Conservation (phyloP, 345 rosid species). For the Hypericum androsaemum region DNA sequence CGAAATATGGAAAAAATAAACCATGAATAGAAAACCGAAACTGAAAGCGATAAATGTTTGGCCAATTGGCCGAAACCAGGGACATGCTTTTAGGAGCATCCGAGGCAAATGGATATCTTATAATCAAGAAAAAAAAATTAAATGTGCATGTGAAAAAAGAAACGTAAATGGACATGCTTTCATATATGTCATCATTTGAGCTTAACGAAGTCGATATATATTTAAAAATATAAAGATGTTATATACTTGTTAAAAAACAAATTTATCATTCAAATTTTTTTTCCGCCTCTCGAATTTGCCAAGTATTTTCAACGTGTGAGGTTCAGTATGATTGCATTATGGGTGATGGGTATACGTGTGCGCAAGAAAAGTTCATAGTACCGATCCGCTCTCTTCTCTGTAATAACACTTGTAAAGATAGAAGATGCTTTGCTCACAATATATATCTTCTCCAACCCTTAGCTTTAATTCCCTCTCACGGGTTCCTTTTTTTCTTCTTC, state of each 20-base stretch:
- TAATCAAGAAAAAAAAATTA: background rate
- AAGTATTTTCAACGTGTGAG: too few relatives aligned
- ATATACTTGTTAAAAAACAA: too few relatives aligned
- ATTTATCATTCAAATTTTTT: too few relatives aligned
- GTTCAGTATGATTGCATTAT: too few relatives aligned
- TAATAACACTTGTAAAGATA: background rate
- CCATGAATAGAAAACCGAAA: too few relatives aligned
- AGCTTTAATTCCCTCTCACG: conserved; percentile 23
- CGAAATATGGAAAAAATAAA: too few relatives aligned
- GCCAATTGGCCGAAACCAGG: too few relatives aligned
- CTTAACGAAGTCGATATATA: too few relatives aligned
- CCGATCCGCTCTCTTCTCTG: conserved; percentile 11
- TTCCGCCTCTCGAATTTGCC: too few relatives aligned
- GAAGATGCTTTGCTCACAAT: conserved; percentile 57
- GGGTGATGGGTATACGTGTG: conserved; percentile 15
- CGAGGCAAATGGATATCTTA: conserved; percentile 16
- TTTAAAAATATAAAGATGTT: too few relatives aligned
- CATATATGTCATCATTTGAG: background rate
- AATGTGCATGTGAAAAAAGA: conserved; percentile 3
- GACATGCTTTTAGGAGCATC: too few relatives aligned
- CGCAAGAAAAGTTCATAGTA: conserved; percentile 18
- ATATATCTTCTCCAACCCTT: conserved; percentile 39
- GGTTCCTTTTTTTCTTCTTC: conserved; percentile 13
- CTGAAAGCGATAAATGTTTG: too few relatives aligned
- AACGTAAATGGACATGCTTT: conserved; percentile 9